phyloP scores from a whole-genome alignment of 441 rosid genomes.

The Breynia disticha region DNA sequence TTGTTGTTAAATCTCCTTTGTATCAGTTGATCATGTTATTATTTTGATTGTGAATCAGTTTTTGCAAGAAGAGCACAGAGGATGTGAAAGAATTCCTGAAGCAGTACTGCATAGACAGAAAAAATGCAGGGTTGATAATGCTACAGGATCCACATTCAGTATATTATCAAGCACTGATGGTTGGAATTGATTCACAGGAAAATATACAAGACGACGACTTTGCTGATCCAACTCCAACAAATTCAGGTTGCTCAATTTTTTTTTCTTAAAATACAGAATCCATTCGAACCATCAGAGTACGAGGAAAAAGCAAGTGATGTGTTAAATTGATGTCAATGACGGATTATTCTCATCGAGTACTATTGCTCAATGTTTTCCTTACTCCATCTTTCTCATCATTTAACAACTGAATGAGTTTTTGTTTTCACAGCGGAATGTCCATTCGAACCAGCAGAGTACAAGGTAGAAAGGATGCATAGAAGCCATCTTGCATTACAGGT shows the following conservation, averaged over 20 bases:
- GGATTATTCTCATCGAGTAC: too few relatives aligned
- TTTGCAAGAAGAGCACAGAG: slow-evolving; percentile 26
- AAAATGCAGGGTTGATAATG: slow-evolving; percentile 30
- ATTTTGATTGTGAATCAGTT: slow-evolving; percentile 20
- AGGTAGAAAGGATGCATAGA: slow-evolving; percentile 6
- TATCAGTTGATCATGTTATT: not conserved
- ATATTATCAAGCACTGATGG: slow-evolving; percentile 44
- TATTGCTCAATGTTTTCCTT: too few relatives aligned
- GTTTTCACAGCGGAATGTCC: slow-evolving; percentile 4
- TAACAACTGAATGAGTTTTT: too few relatives aligned
- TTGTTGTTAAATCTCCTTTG: too few relatives aligned
- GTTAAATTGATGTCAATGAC: too few relatives aligned
- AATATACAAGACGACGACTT: slow-evolving; percentile 12
- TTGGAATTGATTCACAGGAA: slow-evolving; percentile 24
- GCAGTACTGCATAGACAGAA: slow-evolving; percentile 33
- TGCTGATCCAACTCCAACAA: slow-evolving; percentile 11
- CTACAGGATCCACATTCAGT: slow-evolving; percentile 33
- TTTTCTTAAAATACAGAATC: too few relatives aligned
- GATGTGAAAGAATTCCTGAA: slow-evolving; percentile 38
- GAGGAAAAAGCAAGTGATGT: too few relatives aligned
- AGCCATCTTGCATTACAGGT: slow-evolving; percentile 50
- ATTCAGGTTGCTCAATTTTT: slow-evolving; percentile 20
- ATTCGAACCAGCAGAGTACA: slow-evolving; percentile 12
- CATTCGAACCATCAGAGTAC: too few relatives aligned
- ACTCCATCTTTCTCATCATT: too few relatives aligned